phyloP scores from a whole-genome alignment of 495 filamentous ascomycete genomes.

The Glutinoglossum americanum region DNA sequence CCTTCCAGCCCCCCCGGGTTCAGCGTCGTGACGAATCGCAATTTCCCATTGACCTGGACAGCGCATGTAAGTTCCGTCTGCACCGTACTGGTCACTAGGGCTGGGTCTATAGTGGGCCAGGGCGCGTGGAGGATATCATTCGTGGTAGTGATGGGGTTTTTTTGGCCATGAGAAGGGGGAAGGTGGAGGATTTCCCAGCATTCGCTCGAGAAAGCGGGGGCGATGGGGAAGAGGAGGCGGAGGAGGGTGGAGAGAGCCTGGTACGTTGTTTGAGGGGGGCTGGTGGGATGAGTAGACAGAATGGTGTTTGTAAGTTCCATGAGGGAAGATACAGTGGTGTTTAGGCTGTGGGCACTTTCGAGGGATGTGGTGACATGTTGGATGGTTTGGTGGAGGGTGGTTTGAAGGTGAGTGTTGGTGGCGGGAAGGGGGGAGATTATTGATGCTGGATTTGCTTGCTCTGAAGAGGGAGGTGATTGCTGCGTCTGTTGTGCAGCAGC shows the following conservation, averaged over 20 bases:
- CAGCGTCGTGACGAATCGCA: conserved; percentile 27
- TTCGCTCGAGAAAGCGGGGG: conserved; percentile 59
- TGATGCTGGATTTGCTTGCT: conserved; percentile 2
- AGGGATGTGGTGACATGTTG: conserved; percentile 45
- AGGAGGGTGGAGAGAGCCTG: conserved; percentile 27
- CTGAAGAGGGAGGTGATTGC: conserved; percentile 10
- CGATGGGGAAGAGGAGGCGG: conserved; percentile 52
- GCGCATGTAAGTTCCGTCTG: conserved; percentile 26
- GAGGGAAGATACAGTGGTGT: conserved; percentile 62
- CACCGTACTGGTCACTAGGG: conserved; percentile 18
- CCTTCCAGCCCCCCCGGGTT: conserved; percentile 14
- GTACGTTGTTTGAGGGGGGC: conserved; percentile 14
- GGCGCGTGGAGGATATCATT: conserved; percentile 26
- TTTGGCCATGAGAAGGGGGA: background rate
- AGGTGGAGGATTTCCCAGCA: conserved; percentile 33
- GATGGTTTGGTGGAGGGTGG: conserved; percentile 44
- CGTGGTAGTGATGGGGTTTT: background rate
- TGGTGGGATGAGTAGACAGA: conserved; percentile 16
- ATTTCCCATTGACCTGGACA: conserved; percentile 58
- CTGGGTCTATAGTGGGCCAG: conserved; percentile 34
- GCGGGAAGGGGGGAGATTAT: background rate
- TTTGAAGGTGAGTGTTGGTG: conserved; percentile 33
- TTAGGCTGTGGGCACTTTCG: conserved; percentile 46
- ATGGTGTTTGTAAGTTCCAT: conserved; percentile 58
- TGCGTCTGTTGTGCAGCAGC: conserved; percentile 3